Evolutionary conservation across 768 basidiomycete species (phyloP).

Genomic region (Termitomyces sp.): DNA sequence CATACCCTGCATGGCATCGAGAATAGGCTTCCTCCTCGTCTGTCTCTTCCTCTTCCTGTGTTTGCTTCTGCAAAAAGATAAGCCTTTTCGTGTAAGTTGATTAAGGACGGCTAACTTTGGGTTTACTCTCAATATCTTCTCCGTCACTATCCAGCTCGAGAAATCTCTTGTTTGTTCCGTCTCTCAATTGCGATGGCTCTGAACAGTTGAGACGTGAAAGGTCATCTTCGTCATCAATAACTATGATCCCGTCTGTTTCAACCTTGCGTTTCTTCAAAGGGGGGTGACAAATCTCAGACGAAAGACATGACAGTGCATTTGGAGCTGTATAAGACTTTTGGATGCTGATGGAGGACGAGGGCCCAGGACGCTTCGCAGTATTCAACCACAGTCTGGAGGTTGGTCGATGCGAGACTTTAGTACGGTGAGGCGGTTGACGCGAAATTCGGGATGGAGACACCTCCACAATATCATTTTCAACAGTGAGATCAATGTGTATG

Average conservation of each 20-base stretch:
- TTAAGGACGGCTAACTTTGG: conserved; percentile 5
- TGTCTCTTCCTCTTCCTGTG: conserved; percentile 3
- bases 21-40: conserved; percentile 12
- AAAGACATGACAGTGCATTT: not conserved
- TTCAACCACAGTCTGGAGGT: too few relatives aligned
- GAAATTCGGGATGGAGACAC: not conserved
- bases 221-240: not conserved
- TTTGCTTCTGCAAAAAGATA: conserved; percentile 2
- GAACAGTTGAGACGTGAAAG: not conserved
- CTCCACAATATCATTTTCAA: not conserved
- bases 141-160: conserved; percentile 16
- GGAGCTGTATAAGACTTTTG: not conserved
- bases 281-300: not conserved
- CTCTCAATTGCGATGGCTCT: not conserved
- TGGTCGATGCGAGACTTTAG: not conserved
- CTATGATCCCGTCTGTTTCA: not conserved
- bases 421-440: not conserved
- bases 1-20: conserved; percentile 18
- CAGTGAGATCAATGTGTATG: not conserved
- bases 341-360: not conserved
- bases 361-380: not conserved
- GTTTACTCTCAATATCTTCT: conserved; percentile 7
- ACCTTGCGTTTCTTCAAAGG: not conserved
- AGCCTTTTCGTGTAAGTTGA: not conserved
- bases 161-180: not conserved